Evolutionary conservation across 306 rosid species (phyloP).

Genomic region (Citrullus colocynthis): DNA sequence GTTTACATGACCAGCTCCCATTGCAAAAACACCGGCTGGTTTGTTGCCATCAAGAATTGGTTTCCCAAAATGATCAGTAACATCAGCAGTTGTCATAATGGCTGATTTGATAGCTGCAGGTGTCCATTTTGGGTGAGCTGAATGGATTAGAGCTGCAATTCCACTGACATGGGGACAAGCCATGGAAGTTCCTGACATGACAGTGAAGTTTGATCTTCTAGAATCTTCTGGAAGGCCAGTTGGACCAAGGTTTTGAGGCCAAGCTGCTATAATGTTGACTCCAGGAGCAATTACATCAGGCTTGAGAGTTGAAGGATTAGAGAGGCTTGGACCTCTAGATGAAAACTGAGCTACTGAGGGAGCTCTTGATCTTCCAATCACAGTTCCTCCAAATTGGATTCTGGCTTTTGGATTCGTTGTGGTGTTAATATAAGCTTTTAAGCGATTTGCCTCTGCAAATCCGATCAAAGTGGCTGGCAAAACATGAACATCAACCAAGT

Average conservation of each 20-base stretch:
- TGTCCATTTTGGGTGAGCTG: slow-evolving; percentile 64
- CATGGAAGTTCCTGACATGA: slow-evolving; percentile 96
- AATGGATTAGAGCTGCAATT: slow-evolving; percentile 60
- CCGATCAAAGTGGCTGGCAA: slow-evolving; percentile 84
- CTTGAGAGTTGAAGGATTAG: slow-evolving; percentile 81
- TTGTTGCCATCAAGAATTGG: slow-evolving; percentile 63
- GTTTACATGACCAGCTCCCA: slow-evolving; percentile 75
- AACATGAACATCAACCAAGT: slow-evolving; percentile 88
- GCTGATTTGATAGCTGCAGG: slow-evolving; percentile 83
- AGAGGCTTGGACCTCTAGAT: slow-evolving; percentile 71
- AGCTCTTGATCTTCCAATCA: slow-evolving; percentile 52
- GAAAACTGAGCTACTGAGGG: slow-evolving; percentile 84
- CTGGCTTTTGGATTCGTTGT: slow-evolving; percentile 45
- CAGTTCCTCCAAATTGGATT: slow-evolving; percentile 70
- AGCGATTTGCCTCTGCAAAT: slow-evolving; percentile 49
- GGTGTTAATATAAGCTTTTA: slow-evolving; percentile 62
- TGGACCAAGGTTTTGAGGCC: slow-evolving; percentile 97
- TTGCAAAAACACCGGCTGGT: slow-evolving; percentile 50
- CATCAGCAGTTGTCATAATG: slow-evolving; percentile 65
- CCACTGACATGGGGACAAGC: slow-evolving; percentile 93
- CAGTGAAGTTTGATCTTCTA: slow-evolving; percentile 69
- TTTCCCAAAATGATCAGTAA: slow-evolving; percentile 46
- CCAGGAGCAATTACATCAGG: slow-evolving; percentile 96
- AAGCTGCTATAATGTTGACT: slow-evolving; percentile 90
- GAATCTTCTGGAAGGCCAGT: slow-evolving; percentile 67